Percentiles rank a stretch among this genome's conserved stretches.
These are phyloP conservation scores for Fusarium sp. DNA, from an alignment of 2,329 filamentous ascomycete genomes.

Conservation along the genomic window DNA sequence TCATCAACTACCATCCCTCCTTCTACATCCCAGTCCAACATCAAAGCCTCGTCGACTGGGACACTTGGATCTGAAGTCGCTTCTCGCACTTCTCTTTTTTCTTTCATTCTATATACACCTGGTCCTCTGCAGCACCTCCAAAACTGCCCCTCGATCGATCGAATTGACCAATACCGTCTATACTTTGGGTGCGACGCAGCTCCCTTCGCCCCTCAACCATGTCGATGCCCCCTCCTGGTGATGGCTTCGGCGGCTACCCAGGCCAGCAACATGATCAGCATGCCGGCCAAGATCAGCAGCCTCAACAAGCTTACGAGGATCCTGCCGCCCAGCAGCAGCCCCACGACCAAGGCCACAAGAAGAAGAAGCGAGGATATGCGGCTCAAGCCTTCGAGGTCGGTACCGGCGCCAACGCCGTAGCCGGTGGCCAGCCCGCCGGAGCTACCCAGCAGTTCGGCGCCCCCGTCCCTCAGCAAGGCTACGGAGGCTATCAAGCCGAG, in stretches of 20 bases:
- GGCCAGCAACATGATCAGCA: constrained; percentile 57
- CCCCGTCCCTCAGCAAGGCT: constrained; percentile 57
- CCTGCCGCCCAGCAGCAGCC: constrained; percentile 44
- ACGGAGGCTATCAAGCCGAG: constrained; percentile 68
- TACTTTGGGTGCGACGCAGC: constrained; percentile 40
- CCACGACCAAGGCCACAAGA: constrained; percentile 61
- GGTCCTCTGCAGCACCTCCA: constrained; percentile 20
- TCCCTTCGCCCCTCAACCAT: constrained; percentile 53
- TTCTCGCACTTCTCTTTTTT: constrained; percentile 12
- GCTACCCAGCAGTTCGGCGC: constrained; percentile 57
- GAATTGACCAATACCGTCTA: constrained; percentile 32
- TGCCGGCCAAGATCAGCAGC: constrained; percentile 52
- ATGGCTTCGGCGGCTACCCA: constrained; percentile 54
- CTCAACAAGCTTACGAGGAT: constrained; percentile 52
- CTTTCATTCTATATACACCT: constrained; percentile 7
- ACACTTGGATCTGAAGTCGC: constrained; percentile 32
- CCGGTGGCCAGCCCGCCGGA: constrained; percentile 57
- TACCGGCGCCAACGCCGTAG: constrained; percentile 79
- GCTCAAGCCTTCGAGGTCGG: constrained; percentile 95
- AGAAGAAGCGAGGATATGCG: constrained; percentile 96
- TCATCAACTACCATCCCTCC: constrained; percentile 37
- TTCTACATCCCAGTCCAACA: constrained; percentile 37
- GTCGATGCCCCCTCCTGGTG: constrained; percentile 64
- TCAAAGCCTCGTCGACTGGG: constrained; percentile 36
- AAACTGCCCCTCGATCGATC: constrained; percentile 18